A percentile compares a stretch with the other conserved stretches of the same genome.
phyloP scores from a whole-genome alignment of 257 asterid genomes.

The Solanum paucissectum region DNA sequence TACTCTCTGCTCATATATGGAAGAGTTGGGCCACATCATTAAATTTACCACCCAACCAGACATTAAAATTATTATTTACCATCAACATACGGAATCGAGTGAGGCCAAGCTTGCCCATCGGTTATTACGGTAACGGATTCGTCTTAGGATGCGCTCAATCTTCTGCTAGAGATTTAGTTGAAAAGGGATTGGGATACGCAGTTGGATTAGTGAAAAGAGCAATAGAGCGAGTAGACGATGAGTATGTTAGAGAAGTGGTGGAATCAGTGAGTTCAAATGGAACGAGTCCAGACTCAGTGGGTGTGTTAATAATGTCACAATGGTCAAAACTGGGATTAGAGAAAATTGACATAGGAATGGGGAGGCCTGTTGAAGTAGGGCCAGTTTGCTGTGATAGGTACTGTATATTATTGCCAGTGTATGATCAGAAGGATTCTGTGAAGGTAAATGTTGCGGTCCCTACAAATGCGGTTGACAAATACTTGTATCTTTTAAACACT shows the following conservation, averaged over 20 bases:
- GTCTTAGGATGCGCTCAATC: conserved; percentile 50
- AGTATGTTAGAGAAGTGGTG: conserved; percentile 50
- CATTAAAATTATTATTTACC: conserved; percentile 39
- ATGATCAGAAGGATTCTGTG: conserved; percentile 9
- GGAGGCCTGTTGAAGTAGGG: conserved; percentile 42
- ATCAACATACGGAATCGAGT: conserved; percentile 45
- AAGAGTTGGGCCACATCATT: conserved; percentile 54
- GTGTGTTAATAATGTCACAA: conserved; percentile 54
- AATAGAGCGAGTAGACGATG: conserved; percentile 43
- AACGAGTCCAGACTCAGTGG: conserved; percentile 46
- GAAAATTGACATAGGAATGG: conserved; percentile 56
- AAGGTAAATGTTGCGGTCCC: conserved; percentile 58
- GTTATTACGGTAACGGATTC: conserved; percentile 63
- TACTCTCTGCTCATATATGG: conserved; percentile 60
- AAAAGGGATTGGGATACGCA: conserved; percentile 20
- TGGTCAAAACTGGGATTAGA: conserved; percentile 70
- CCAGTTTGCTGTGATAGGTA: conserved; percentile 42
- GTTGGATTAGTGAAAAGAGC: conserved; percentile 35
- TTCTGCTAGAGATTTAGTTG: conserved; percentile 18
- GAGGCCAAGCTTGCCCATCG: conserved; percentile 39
- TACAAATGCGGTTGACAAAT: conserved; percentile 31
- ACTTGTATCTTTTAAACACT: conserved; percentile 18
- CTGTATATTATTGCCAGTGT: conserved; percentile 42
- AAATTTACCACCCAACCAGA: conserved; percentile 32
- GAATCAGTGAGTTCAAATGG: conserved; percentile 35